Evolutionary conservation across 768 basidiomycete species (phyloP), one percentile per base, ranked within the genome.

Genomic region (Leccinum uliginosum): DNA sequence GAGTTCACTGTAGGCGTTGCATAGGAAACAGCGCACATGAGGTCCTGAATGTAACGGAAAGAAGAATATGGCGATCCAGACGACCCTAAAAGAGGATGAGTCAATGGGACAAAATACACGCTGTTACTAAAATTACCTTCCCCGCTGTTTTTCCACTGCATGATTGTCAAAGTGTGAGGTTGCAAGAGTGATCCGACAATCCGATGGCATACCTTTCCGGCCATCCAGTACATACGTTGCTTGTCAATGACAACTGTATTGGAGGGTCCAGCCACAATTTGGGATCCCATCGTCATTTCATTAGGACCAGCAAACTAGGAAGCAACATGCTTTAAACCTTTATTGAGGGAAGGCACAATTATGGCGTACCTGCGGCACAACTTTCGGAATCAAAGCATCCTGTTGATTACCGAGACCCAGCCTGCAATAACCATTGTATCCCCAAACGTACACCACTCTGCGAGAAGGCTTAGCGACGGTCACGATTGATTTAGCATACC

Each of bases 61-160:
- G 86, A 83, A 0, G 92, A 92, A 69, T 87, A 95, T 0, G 92
- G 91, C 24, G 90, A 92, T 11, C 92, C 92, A 15, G 83, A 83
- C n/a, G 93, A 94, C 24, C 92, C 90, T 89, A 44, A n/a, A 34
- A 48, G n/a, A 53, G n/a, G n/a, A 15, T 59, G n/a, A 51, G 62
- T 53, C 53, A 34, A 51, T 50, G 32, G 51, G 40, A 29, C 4
- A 14, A 40, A 40, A 14, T 35, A 45, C 10, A 17, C 45, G 34
- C 14, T 30, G 26, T 29, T 34, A 15, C n/a, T n/a, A 8, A 30
- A 21, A 63, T 52, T 63, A 83, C 93, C 95, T 72, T 97, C 95
- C 11, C 95, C 95, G 6, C 92, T 93, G 61, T 86, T 91, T 73
- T 98, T 98, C 91, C 91, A 98, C 84, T 93, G 70, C 40, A 66